These are phyloP conservation scores for Alnus rubra DNA, from an alignment of 306 rosid genomes.

Conservation along the genomic window DNA sequence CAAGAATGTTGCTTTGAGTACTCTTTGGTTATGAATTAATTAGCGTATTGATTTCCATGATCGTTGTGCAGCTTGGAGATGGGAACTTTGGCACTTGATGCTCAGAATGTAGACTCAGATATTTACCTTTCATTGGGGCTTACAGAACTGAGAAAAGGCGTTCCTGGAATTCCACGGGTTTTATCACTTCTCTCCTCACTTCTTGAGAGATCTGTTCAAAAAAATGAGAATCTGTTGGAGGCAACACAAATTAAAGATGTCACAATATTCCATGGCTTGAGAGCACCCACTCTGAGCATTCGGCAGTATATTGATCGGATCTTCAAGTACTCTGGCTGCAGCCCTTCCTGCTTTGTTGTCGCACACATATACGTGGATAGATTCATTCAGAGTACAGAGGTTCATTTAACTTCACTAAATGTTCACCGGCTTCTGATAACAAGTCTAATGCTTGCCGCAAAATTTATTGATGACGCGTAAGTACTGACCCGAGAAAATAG, in stretches of 20 bases:
- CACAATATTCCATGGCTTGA: constrained; percentile 79
- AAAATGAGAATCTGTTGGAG: constrained; percentile 61
- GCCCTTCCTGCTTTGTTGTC: constrained; percentile 90
- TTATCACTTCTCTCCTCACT: constrained; percentile 76
- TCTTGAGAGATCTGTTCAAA: constrained; percentile 71
- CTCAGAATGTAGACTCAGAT: constrained; percentile 49
- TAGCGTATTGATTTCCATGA: constrained; percentile 9
- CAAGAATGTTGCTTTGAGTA: constrained; percentile 1
- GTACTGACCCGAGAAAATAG: constrained; percentile 29
- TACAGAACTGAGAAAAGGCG: constrained; percentile 51
- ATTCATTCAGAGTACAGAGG: constrained; percentile 54
- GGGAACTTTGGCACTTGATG: constrained; percentile 62
- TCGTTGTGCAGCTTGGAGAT: constrained; percentile 61
- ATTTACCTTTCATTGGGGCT: constrained; percentile 70
- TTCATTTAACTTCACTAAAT: constrained; percentile 72
- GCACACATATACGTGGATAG: constrained; percentile 80
- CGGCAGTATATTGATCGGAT: constrained; percentile 76
- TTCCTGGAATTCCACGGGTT: constrained; percentile 67
- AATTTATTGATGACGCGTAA: constrained; percentile 91
- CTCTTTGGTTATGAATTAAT: constrained; percentile 6
- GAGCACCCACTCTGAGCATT: constrained; percentile 77
- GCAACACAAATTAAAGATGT: constrained; percentile 49
- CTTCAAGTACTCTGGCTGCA: constrained; percentile 90
- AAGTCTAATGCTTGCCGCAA: constrained; percentile 87
- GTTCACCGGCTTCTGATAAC: constrained; percentile 94